Evolutionary conservation across 805 yeast genomes (phyloP), one percentile per base, ranked within the genome.

Genomic region (Metschnikowia matae): DNA sequence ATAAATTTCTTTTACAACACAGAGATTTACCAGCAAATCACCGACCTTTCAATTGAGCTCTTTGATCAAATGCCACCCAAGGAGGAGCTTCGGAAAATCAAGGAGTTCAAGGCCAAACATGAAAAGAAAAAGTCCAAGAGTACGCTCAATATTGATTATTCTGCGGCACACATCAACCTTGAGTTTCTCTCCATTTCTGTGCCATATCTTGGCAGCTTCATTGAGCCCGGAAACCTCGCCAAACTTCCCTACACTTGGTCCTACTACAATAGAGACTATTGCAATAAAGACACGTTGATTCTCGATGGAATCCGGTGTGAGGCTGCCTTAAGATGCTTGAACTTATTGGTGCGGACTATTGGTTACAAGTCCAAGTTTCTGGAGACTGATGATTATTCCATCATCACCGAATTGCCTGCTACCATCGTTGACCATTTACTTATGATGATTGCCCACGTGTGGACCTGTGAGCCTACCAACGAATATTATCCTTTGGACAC

Each of bases 1-100:
- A 70, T 82, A 21, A 61, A 77, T n/a, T 73, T 83, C 41, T 67
- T 82, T 49, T 84, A 83, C 17, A 26, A 49, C 2, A 54, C 57
- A 4, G 37, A 39, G 21, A 40, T 56, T 8, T 35, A 34, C 13
- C 38, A 44, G 14, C 15, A 31, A 32, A 34, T 52, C 35, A 36
- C 46, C 15, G 44, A 40, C 10, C 6, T 38, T 13, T 31, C 54
- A 3, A 21, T 46, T 6, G 38, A 33, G 8, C 40, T 36, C 6
- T 54, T 55, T 46, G 35, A 48, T 4, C 38, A 35, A 10, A 38
- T 56, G 15, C 44, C 49, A 8, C 34, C 21, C 13, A 34, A 29
- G 8, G 39, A 51, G 4, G 32, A 18, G 21, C 32, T 44, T 8
- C 40, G 40, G 15, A 34, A 44, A 17, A 35, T 34, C 15, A 44